A percentile compares a stretch with the other conserved stretches of the same genome.
phyloP scores from a whole-genome alignment of 768 basidiomycete genomes.

The Saitozyma sp. region DNA sequence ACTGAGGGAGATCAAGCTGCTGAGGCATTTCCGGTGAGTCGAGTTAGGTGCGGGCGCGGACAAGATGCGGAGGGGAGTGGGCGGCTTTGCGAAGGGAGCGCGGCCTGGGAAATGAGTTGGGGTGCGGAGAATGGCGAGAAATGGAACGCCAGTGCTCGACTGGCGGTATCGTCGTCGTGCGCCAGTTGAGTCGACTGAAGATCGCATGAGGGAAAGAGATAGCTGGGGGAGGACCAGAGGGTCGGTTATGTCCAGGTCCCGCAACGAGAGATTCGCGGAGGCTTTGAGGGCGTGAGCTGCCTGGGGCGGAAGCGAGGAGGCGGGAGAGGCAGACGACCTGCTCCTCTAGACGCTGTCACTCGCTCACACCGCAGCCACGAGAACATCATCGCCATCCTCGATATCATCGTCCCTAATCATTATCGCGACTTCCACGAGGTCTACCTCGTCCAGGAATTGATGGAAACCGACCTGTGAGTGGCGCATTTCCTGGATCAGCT shows the following conservation, averaged over 20 bases:
- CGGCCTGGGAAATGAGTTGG: no score
- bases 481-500: background rate
- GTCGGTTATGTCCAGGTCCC: no score
- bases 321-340: no score
- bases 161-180: background rate
- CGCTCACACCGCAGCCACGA: slow-evolving; percentile 59
- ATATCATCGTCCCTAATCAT: slow-evolving; percentile 78
- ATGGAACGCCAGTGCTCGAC: background rate
- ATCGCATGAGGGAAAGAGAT: slow-evolving; percentile 50
- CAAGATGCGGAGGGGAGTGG: background rate
- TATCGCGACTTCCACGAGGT: slow-evolving; percentile 84
- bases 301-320: no score
- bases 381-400: slow-evolving; percentile 92
- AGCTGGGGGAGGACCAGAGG: slow-evolving; percentile 9
- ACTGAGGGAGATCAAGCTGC: slow-evolving; percentile 88
- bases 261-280: no score
- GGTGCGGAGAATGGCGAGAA: no score
- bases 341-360: no score
- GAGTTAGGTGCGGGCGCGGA: background rate
- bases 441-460: slow-evolving; percentile 59
- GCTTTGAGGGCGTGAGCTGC: no score
- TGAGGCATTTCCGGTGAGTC: slow-evolving; percentile 63
- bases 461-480: slow-evolving; percentile 78
- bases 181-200: slow-evolving; percentile 30
- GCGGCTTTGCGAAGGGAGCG: no score